Percentiles rank a stretch among this genome's conserved stretches.
These are phyloP conservation scores for Cladorrhinum sp. DNA, from an alignment of 2,329 filamentous ascomycete genomes.

Conservation along the genomic window DNA sequence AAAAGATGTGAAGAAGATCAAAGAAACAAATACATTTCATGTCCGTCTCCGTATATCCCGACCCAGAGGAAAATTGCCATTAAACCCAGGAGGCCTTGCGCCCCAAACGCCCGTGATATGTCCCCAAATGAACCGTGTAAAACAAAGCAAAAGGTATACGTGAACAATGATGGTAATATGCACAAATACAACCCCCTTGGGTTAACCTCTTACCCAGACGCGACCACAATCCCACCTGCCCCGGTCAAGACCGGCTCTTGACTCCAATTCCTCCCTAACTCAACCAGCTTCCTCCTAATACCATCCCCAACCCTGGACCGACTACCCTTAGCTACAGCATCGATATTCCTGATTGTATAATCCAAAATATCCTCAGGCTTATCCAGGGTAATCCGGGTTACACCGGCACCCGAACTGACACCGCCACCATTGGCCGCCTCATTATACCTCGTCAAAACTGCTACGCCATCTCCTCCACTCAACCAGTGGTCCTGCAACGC, in stretches of 20 bases:
- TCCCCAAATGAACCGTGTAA: no score
- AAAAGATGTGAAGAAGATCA: no score
- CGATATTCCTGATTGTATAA: slow-evolving; percentile 41
- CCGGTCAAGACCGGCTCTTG: slow-evolving; percentile 21
- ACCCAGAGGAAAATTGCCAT: no score
- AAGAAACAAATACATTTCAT: no score
- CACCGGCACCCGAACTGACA: slow-evolving; percentile 8
- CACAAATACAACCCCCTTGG: neutral
- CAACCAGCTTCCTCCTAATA: slow-evolving; percentile 43
- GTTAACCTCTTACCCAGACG: neutral
- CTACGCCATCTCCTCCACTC: slow-evolving; percentile 37
- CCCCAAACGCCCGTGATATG: no score
- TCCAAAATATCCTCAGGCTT: slow-evolving; percentile 39
- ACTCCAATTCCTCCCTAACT: slow-evolving; percentile 41
- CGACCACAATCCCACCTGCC: neutral
- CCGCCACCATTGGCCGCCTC: slow-evolving; percentile 30
- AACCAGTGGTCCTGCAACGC: slow-evolving; percentile 39
- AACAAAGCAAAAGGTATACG: no score
- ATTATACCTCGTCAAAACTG: slow-evolving; percentile 34
- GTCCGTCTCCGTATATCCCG: no score
- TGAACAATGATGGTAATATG: no score
- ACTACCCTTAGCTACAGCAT: slow-evolving; percentile 40
- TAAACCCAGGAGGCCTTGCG: no score
- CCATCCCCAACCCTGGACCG: slow-evolving; percentile 44
- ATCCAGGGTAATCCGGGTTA: slow-evolving; percentile 33